Conservation (phyloP, 257 asterid genomes). For the Przewalskia tangutica region DNA sequence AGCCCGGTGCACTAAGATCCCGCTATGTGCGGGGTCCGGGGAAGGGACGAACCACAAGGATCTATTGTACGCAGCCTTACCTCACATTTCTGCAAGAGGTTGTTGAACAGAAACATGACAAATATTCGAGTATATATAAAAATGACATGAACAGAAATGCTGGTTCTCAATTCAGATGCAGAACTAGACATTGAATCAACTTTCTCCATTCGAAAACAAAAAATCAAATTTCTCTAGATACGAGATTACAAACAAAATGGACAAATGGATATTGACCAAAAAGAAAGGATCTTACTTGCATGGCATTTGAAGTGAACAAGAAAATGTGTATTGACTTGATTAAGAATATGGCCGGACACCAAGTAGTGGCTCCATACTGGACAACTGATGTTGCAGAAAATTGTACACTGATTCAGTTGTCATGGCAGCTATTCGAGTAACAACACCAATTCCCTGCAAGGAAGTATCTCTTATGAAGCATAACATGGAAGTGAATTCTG, state of each 20-base stretch:
- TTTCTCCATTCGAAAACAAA: neutral
- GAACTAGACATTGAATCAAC: neutral
- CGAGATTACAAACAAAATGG: neutral
- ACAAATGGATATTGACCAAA: neutral
- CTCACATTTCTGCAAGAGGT: too few relatives aligned
- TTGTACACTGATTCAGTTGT: conserved; percentile 78
- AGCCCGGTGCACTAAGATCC: too few relatives aligned
- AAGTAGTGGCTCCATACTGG: conserved; percentile 49
- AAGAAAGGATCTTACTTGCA: neutral
- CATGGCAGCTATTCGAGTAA: conserved; percentile 63
- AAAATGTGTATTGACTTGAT: neutral
- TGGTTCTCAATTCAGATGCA: neutral
- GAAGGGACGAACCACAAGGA: too few relatives aligned
- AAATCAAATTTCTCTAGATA: neutral
- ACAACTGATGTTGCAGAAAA: conserved; percentile 59
- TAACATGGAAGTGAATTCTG: neutral
- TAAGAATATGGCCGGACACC: conserved; percentile 63
- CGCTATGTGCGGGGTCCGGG: too few relatives aligned
- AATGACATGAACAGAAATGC: neutral
- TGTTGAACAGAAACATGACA: too few relatives aligned
- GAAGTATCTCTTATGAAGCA: neutral
- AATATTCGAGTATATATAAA: neutral
- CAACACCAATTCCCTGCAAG: conserved; percentile 53
- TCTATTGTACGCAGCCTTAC: too few relatives aligned
- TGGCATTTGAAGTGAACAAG: neutral